These are phyloP conservation scores for Noccaea bulbosa DNA, from an alignment of 345 rosid genomes.

Conservation along the genomic window DNA sequence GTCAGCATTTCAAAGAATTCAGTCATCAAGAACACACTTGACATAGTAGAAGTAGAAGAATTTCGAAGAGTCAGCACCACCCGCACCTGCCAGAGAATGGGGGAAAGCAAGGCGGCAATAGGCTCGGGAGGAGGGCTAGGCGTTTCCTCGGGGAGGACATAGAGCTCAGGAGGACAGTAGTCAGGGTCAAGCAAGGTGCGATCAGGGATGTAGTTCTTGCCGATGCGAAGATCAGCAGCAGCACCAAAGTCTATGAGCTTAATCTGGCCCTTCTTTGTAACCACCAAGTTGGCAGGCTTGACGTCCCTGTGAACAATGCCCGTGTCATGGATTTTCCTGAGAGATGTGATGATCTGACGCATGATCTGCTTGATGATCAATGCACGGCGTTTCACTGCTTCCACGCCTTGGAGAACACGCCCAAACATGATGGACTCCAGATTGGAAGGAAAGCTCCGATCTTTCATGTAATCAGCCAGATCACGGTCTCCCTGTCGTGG, in stretches of 20 bases:
- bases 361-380: constrained; percentile 88
- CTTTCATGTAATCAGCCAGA: constrained; percentile 91
- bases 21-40: too few relatives aligned
- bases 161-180: constrained; percentile 91
- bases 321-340: constrained; percentile 80
- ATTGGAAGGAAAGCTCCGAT: constrained; percentile 80
- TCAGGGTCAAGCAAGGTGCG: constrained; percentile 82
- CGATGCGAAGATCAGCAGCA: constrained; percentile 96
- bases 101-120: constrained; percentile 86
- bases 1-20: constrained; percentile 7
- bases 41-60: too few relatives aligned
- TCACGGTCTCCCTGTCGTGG: constrained; percentile 72
- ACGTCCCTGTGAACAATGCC: constrained; percentile 97
- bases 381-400: constrained; percentile 73
- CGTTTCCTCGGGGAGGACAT: constrained; percentile 92
- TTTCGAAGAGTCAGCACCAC: constrained; percentile 32
- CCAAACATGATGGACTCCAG: constrained; percentile 91
- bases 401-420: constrained; percentile 72
- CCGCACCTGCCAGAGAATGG: constrained; percentile 69
- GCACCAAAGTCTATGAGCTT: constrained; percentile 98
- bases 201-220: constrained; percentile 82
- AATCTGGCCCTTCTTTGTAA: constrained; percentile 84
- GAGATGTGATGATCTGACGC: constrained; percentile 90
- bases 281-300: constrained; percentile 91
- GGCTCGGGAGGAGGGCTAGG: constrained; percentile 97